Percentiles rank a stretch among this genome's conserved stretches.
Evolutionary conservation across 2,329 filamentous ascomycete species (phyloP).

Genomic region (Aspergillus nomiae): DNA sequence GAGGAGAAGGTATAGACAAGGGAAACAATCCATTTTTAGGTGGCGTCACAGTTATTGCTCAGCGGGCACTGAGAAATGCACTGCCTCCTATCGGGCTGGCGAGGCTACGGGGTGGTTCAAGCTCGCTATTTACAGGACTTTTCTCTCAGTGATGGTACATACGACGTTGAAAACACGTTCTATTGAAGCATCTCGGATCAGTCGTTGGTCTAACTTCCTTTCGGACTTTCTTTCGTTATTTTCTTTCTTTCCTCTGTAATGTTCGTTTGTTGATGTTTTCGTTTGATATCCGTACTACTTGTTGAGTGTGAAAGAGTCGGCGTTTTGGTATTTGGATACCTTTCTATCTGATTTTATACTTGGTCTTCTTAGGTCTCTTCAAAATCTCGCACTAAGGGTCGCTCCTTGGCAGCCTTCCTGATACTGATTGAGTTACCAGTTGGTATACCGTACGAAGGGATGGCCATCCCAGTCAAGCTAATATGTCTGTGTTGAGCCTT

Average conservation of each 20-base stretch:
- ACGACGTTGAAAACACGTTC: background rate
- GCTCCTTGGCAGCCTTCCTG: background rate
- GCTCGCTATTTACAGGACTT: background rate
- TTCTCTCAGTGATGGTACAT: background rate
- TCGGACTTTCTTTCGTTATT: background rate
- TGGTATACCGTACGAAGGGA: background rate
- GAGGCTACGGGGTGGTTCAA: background rate
- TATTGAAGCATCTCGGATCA: background rate
- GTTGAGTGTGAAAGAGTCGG: slow-evolving; percentile 2
- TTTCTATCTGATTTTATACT: slow-evolving; percentile 2
- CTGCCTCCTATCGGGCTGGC: background rate
- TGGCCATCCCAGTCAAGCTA: background rate
- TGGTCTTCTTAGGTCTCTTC: background rate
- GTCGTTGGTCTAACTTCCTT: background rate
- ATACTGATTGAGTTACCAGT: background rate
- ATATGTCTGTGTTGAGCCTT: background rate
- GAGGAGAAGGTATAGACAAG: slow-evolving; percentile 31
- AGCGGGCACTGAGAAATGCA: slow-evolving; percentile 10
- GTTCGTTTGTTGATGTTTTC: background rate
- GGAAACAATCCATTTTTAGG: background rate
- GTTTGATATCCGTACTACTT: slow-evolving; percentile 12
- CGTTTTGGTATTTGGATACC: slow-evolving; percentile 1
- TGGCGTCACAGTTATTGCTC: slow-evolving; percentile 1
- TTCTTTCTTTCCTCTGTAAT: background rate
- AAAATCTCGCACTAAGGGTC: background rate